Base-by-base conservation (phyloP, 2,329 filamentous ascomycete genomes). In the Colletotrichum gigasporum region DNA sequence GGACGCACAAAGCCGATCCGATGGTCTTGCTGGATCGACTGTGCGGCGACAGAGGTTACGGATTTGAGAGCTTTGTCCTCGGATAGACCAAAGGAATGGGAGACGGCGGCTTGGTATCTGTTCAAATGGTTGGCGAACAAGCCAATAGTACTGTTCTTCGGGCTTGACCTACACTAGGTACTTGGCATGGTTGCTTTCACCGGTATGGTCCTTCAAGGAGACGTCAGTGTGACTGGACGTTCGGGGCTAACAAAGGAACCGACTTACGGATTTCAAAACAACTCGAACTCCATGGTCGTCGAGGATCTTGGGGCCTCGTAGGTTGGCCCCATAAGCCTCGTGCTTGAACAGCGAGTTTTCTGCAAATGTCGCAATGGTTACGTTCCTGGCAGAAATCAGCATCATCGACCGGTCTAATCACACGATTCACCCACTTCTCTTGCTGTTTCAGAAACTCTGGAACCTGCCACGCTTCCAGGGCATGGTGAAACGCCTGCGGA, bases 11-110 rank as follows among this genome's bases (percentile, higher is more conserved):
- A 82, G 2, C 82, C 82, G 4, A 83, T 75, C 1, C 81, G 76
- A 60, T 81, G 71, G 37, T 76, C 75, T 20, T 81, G 72, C 16
- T 79, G 75, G 3, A 83, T 69, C 3, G 79, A 77, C 10, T 72
- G 74, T 4, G 82, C 82, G 5, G 82, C 81, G 1, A 80, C 72
- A 2, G 79, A 82, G 0, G 80, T 83, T 2, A 83, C 76, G 4
- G 80, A 74, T 51, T 78, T 75, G 4, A 83, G 65, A 12, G 81
- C 79, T 26, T 77, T 75, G 20, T 76, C 70, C 32, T 73, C 74
- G 0, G 79, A 71, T 6, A 83, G 71, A 16, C 76, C 72, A 55
- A 81, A 83, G 2, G 57, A 55, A 60, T 80, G 75, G 1, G 71
- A 79, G 3, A 77, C 72, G 16, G 77, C 78, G 7, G 78, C 76